phyloP scores from a whole-genome alignment of 2,329 filamentous ascomycete species.

The Penicillium sp. region DNA sequence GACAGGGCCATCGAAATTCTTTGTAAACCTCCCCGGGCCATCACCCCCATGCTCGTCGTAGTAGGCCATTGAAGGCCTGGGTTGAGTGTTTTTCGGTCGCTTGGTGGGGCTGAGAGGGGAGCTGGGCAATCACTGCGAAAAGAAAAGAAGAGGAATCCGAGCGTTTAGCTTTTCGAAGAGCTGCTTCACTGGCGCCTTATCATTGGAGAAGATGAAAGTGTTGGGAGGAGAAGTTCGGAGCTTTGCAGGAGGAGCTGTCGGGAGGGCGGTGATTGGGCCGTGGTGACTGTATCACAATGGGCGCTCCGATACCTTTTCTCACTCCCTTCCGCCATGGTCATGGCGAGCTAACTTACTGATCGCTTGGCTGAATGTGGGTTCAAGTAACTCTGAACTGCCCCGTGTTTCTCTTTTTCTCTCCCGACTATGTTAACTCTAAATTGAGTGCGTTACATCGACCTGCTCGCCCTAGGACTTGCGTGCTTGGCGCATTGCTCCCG shows the following conservation, averaged over 20 bases:
- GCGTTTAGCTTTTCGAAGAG: not conserved
- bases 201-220: constrained; percentile 8
- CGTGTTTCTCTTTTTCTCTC: not conserved
- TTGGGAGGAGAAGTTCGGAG: constrained; percentile 15
- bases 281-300: not conserved
- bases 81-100: not conserved
- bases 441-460: not conserved
- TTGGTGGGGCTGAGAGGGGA: not conserved
- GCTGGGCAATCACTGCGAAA: not conserved
- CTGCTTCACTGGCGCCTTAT: not conserved
- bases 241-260: constrained; percentile 10
- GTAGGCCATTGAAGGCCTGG: constrained; percentile 35
- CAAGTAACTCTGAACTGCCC: not conserved
- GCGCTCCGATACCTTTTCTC: constrained; percentile 8
- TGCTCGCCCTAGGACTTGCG: not conserved
- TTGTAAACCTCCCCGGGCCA: constrained; percentile 31
- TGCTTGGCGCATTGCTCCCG: constrained; percentile 7
- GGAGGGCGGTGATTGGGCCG: constrained; percentile 20
- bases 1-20: constrained; percentile 36
- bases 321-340: not conserved
- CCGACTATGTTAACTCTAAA: not conserved
- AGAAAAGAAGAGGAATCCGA: not conserved
- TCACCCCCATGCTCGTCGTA: constrained; percentile 44
- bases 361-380: not conserved
- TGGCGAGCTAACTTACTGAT: not conserved